These are phyloP conservation scores for Vitis rupestris DNA, from an alignment of 164 flowering plant species.

Conservation along the genomic window DNA sequence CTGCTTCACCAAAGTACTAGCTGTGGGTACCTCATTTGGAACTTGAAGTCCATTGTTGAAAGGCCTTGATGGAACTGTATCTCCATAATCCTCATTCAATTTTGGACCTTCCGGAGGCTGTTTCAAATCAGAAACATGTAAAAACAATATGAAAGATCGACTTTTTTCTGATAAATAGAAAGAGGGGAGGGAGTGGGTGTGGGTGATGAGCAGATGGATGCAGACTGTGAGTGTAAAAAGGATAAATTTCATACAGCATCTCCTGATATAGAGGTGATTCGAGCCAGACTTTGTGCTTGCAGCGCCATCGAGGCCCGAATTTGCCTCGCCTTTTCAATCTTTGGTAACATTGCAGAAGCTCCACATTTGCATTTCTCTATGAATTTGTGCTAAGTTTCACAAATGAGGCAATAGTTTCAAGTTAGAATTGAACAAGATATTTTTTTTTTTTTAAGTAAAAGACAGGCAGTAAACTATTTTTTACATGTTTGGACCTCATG, in stretches of 20 bases:
- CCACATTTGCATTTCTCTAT: constrained; percentile 87
- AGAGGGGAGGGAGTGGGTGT: neutral
- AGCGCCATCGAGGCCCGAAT: constrained; percentile 62
- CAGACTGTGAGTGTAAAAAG: neutral
- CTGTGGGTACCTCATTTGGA: constrained; percentile 21
- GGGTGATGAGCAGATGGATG: too few species aligned
- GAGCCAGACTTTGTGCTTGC: constrained; percentile 46
- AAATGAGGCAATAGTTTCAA: constrained; percentile 1
- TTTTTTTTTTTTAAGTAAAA: neutral
- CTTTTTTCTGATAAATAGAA: neutral
- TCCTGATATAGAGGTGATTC: constrained; percentile 32
- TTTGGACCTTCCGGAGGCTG: constrained; percentile 45
- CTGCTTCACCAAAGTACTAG: constrained; percentile 23
- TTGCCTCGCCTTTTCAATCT: constrained; percentile 84
- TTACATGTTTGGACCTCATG: neutral
- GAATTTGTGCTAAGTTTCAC: constrained; percentile 75
- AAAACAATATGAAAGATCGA: neutral
- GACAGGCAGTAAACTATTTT: neutral
- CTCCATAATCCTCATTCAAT: constrained; percentile 70
- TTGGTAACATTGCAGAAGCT: constrained; percentile 75
- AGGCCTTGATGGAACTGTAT: constrained; percentile 81
- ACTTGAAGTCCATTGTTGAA: constrained; percentile 28
- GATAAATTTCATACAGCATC: constrained; percentile 40
- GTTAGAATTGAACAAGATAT: constrained; percentile 6
- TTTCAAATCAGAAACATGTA: constrained; percentile 12